These are phyloP conservation scores for Epithemia pelagica DNA, from an alignment of 108 stramenopile genomes.

Conservation along the genomic window DNA sequence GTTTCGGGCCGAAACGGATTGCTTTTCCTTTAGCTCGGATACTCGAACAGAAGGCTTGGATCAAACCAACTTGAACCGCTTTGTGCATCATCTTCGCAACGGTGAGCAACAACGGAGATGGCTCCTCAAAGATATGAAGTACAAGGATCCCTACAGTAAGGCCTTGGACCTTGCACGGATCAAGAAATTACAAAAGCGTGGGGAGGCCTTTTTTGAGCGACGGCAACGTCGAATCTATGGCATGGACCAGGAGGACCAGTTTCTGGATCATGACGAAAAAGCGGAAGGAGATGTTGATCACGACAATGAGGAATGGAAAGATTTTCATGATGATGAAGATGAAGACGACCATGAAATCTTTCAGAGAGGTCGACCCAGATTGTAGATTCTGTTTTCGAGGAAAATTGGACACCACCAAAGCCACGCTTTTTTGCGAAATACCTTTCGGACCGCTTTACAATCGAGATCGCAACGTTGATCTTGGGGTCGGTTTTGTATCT, in stretches of 20 bases:
- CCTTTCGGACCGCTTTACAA: no score
- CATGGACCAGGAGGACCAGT: conserved; percentile 7
- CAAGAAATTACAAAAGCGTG: conserved; percentile 36
- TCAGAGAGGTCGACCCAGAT: no score
- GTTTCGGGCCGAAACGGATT: conserved; percentile 64
- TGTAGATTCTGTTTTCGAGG: no score
- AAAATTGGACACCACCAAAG: no score
- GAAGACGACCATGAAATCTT: no score
- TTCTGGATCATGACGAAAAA: conserved; percentile 15
- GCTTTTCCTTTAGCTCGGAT: conserved; percentile 29
- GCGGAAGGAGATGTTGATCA: conserved; percentile 15
- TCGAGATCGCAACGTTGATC: not conserved
- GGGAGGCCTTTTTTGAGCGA: conserved; percentile 20
- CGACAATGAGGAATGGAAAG: conserved; percentile 39
- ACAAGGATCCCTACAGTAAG: conserved; percentile 53
- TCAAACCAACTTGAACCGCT: conserved; percentile 55
- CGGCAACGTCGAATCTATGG: conserved; percentile 17
- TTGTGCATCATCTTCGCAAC: conserved; percentile 57
- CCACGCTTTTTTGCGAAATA: no score
- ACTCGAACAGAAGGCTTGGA: conserved; percentile 24
- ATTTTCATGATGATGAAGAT: conserved; percentile 15
- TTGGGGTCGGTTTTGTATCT: not conserved
- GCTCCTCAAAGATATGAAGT: conserved; percentile 74
- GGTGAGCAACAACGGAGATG: conserved; percentile 74
- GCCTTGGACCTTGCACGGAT: conserved; percentile 34